Base-by-base conservation (phyloP, 495 filamentous ascomycete genomes). In the Penicillium cinerascens region DNA sequence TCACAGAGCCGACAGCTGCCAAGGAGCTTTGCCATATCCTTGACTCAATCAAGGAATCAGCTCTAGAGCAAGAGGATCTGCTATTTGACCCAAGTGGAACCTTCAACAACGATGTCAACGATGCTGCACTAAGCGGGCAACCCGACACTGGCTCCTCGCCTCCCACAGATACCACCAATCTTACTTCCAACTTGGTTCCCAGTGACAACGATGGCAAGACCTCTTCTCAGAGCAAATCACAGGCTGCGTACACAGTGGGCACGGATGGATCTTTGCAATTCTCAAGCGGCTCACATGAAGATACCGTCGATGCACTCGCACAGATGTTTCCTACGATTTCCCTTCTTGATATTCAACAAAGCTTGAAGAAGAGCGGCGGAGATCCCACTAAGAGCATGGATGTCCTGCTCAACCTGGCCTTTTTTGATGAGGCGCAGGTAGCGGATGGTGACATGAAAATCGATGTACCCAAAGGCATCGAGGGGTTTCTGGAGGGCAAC, bases 41-140 rank as follows among this genome's bases (percentile, higher is more conserved):
- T 1, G 69, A 84, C 18, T 44, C 66, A 1, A 65, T 96, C 7
- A 85, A 83, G 41, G 68, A 78, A 9, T 69, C 73, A 33, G 88
- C 87, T 0, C 56, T 74, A 18, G 74, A 77, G 18, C 86, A 92
- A 55, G 84, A 89, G 56, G 73, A 78, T 15, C 79, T 82, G 0
- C 84, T 81, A 0, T 95, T 95, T 62, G 89, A 96, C 52, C 83
- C 89, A 0, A 91, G 87, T 10, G 90, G 87, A 2, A 82, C 65
- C 17, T 60, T 61, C 11, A 66, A 59, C 27, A 54, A 58, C 27
- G 43, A 66, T 13, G 49, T 58, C 4, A 63, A 69, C 29, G 62
- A 49, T 10, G 15, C 27, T 33, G 51, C 45, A 8, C 29, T 39
- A 13, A 36, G 52, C 8, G 42, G 45, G 5, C 38, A 40, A 35